Percentiles rank a stretch among this genome's conserved stretches.
phyloP scores from a whole-genome alignment of 331 rosid genomes.

The Prunus yedoensis region DNA sequence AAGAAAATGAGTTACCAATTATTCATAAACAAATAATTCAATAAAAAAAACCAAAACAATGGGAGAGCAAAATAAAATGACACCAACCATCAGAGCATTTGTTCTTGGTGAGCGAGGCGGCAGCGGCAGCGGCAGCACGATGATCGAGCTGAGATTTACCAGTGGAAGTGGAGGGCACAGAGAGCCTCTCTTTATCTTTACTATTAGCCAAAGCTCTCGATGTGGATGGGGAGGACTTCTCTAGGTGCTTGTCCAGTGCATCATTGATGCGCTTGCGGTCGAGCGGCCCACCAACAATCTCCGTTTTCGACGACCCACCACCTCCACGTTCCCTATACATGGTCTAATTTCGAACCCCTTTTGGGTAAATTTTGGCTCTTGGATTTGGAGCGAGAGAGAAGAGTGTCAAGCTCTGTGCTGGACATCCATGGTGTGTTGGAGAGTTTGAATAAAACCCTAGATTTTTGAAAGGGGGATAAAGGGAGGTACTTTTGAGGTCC shows the following conservation, averaged over 20 bases:
- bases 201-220: constrained; percentile 42
- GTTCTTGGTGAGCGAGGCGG: constrained; percentile 46
- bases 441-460: not conserved
- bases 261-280: constrained; percentile 83
- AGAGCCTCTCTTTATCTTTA: constrained; percentile 53
- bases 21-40: not conserved
- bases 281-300: constrained; percentile 48
- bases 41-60: not conserved
- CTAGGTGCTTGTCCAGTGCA: constrained; percentile 74
- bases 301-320: constrained; percentile 59
- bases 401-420: constrained; percentile 3
- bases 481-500: not conserved
- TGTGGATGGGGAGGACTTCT: constrained; percentile 64
- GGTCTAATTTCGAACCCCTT: constrained; percentile 12
- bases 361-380: not conserved
- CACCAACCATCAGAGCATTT: constrained; percentile 55
- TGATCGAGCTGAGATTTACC: constrained; percentile 60
- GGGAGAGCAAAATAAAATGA: not conserved
- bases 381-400: not conserved
- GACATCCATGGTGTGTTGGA: constrained; percentile 4
- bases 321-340: constrained; percentile 65
- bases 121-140: constrained; percentile 31
- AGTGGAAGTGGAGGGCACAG: constrained; percentile 51
- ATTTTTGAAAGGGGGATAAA: not conserved
- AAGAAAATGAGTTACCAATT: not conserved